Evolutionary conservation across 805 yeast genomes (phyloP).

Genomic region (Tetrapisispora nanseiensis): DNA sequence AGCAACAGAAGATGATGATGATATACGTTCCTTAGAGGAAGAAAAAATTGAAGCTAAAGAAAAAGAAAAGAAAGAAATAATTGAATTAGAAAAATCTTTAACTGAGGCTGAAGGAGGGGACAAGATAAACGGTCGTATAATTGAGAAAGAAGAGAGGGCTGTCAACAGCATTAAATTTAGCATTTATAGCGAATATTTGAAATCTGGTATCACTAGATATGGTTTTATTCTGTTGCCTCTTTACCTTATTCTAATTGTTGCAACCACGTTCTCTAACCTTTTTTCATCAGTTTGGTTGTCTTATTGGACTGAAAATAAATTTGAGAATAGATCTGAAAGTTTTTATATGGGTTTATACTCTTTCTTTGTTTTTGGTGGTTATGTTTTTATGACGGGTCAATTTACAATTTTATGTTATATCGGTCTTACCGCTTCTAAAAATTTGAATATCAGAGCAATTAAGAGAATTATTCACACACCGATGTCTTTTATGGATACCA

Average conservation of each 20-base stretch:
- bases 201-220: slow-evolving; percentile 45
- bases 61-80: slow-evolving; percentile 7
- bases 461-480: slow-evolving; percentile 62
- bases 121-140: slow-evolving; percentile 30
- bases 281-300: slow-evolving; percentile 56
- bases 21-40: slow-evolving; percentile 21
- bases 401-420: slow-evolving; percentile 29
- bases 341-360: slow-evolving; percentile 74
- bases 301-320: slow-evolving; percentile 63
- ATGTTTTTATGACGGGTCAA: slow-evolving; percentile 34
- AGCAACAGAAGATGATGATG: slow-evolving; percentile 24
- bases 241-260: slow-evolving; percentile 17
- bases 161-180: slow-evolving; percentile 41
- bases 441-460: slow-evolving; percentile 53
- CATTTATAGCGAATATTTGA: slow-evolving; percentile 43
- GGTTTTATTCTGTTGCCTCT: slow-evolving; percentile 17
- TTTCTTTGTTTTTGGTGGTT: slow-evolving; percentile 42
- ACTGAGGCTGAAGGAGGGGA: slow-evolving; percentile 11
- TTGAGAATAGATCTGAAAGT: slow-evolving; percentile 35
- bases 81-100: slow-evolving; percentile 13
- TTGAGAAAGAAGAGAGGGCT: slow-evolving; percentile 47
- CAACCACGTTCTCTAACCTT: slow-evolving; percentile 24
- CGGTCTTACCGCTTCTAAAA: slow-evolving; percentile 44
- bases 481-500: slow-evolving; percentile 74
- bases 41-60: slow-evolving; percentile 3